Percentiles rank a stretch among this genome's conserved stretches.
Conservation (phyloP, 495 filamentous ascomycete genomes). For the Diplogelasinospora grovesii region DNA sequence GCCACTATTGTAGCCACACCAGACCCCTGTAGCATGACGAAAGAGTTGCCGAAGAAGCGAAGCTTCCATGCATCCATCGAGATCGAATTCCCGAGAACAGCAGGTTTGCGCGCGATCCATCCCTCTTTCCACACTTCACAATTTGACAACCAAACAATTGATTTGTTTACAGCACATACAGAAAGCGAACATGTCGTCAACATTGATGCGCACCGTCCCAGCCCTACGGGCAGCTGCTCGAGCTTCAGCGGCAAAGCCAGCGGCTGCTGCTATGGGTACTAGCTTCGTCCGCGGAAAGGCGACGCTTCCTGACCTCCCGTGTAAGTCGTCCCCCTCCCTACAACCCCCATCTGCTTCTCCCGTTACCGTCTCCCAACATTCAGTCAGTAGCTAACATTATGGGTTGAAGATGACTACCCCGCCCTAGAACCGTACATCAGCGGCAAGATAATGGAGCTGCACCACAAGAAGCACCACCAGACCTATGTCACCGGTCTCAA, state of each 20-base stretch:
- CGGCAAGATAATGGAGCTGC: slow-evolving; percentile 96
- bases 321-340: too few relatives aligned
- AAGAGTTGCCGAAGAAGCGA: slow-evolving; percentile 16
- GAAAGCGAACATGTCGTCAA: slow-evolving; percentile 48
- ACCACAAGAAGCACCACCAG: slow-evolving; percentile 73
- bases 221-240: slow-evolving; percentile 35
- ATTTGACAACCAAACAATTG: neutral
- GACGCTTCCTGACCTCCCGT: slow-evolving; percentile 88
- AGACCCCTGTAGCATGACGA: slow-evolving; percentile 18
- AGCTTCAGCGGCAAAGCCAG: slow-evolving; percentile 21
- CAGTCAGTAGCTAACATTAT: slow-evolving; percentile 1
- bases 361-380: neutral
- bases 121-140: too few relatives aligned
- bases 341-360: neutral
- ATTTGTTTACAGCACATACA: too few relatives aligned
- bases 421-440: slow-evolving; percentile 93
- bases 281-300: slow-evolving; percentile 81
- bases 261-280: slow-evolving; percentile 57
- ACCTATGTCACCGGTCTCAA: slow-evolving; percentile 74
- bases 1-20: too few relatives aligned
- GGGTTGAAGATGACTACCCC: slow-evolving; percentile 64
- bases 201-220: slow-evolving; percentile 45
- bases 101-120: too few relatives aligned
- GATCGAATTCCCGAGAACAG: slow-evolving; percentile 14
- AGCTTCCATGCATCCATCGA: slow-evolving; percentile 21